Evolutionary conservation across 2,329 filamentous ascomycete species (phyloP).

Genomic region (Hypoxylon sp.): DNA sequence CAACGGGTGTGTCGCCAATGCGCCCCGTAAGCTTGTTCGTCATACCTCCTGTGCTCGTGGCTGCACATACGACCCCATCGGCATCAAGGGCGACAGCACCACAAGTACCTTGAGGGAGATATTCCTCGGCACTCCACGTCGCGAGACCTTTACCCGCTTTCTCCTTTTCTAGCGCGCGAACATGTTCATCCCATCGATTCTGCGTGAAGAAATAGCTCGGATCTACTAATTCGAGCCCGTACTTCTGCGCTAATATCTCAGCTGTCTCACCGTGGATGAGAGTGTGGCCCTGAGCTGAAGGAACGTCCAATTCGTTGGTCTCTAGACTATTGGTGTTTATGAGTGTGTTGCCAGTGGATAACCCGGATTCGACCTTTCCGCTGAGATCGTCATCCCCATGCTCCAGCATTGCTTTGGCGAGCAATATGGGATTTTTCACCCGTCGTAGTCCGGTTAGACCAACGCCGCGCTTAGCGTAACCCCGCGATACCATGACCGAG

Average conservation of each 20-base stretch:
- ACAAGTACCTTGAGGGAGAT: constrained; percentile 83
- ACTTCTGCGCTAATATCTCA: constrained; percentile 71
- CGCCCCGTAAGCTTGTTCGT: constrained; percentile 89
- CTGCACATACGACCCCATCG: constrained; percentile 76
- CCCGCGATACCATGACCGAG: constrained; percentile 82
- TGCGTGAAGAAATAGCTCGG: constrained; percentile 81
- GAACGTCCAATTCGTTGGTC: constrained; percentile 50
- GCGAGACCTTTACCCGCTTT: constrained; percentile 50
- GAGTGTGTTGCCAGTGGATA: constrained; percentile 38
- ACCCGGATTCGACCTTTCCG: constrained; percentile 31
- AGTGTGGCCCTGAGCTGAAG: constrained; percentile 72
- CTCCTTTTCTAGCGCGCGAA: constrained; percentile 63
- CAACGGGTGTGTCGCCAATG: constrained; percentile 84
- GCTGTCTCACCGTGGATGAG: constrained; percentile 73
- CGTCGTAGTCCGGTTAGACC: constrained; percentile 76
- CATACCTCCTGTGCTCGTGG: constrained; percentile 76
- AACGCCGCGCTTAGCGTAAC: constrained; percentile 77
- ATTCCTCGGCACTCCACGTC: constrained; percentile 69
- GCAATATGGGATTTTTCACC: constrained; percentile 81
- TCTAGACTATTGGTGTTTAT: constrained; percentile 13
- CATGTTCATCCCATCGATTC: constrained; percentile 80
- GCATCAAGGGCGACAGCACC: constrained; percentile 83
- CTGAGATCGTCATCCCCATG: constrained; percentile 68
- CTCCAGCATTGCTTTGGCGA: constrained; percentile 76
- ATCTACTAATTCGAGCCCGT: constrained; percentile 75